Conservation (phyloP, 345 rosid species). For the Pistacia atlantica region DNA sequence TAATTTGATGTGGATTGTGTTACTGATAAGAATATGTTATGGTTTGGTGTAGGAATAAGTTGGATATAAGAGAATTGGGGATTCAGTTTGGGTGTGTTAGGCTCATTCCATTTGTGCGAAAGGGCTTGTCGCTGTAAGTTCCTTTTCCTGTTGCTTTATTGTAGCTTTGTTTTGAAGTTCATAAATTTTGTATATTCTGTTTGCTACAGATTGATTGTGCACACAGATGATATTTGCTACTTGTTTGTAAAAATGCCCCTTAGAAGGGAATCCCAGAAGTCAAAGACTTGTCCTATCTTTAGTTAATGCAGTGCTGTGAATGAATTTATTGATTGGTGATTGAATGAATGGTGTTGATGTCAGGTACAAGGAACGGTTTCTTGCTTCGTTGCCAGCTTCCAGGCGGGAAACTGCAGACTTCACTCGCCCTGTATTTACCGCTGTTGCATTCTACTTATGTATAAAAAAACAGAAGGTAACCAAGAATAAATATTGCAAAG, state of each 20-base stretch:
- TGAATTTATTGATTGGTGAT: slow-evolving; percentile 17
- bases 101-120: slow-evolving; percentile 77
- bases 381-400: slow-evolving; percentile 70
- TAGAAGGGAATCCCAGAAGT: background rate
- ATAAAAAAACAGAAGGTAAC: slow-evolving; percentile 76
- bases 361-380: slow-evolving; percentile 84
- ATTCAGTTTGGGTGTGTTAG: slow-evolving; percentile 89
- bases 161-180: background rate
- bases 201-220: background rate
- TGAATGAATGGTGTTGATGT: slow-evolving; percentile 11
- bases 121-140: slow-evolving; percentile 70
- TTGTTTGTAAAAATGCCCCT: slow-evolving; percentile 50
- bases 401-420: slow-evolving; percentile 75
- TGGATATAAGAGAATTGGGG: slow-evolving; percentile 77
- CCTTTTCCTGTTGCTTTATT: background rate
- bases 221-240: slow-evolving; percentile 11
- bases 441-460: slow-evolving; percentile 87
- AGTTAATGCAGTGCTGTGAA: background rate
- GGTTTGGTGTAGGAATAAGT: slow-evolving; percentile 48
- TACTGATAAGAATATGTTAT: slow-evolving; percentile 3
- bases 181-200: background rate
- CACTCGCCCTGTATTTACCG: slow-evolving; percentile 79
- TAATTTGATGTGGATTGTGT: background rate
- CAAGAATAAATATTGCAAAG: background rate
- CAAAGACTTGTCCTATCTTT: background rate